Base-by-base conservation (phyloP, 2,329 filamentous ascomycete genomes). In the Aspergillus sclerotialis region DNA sequence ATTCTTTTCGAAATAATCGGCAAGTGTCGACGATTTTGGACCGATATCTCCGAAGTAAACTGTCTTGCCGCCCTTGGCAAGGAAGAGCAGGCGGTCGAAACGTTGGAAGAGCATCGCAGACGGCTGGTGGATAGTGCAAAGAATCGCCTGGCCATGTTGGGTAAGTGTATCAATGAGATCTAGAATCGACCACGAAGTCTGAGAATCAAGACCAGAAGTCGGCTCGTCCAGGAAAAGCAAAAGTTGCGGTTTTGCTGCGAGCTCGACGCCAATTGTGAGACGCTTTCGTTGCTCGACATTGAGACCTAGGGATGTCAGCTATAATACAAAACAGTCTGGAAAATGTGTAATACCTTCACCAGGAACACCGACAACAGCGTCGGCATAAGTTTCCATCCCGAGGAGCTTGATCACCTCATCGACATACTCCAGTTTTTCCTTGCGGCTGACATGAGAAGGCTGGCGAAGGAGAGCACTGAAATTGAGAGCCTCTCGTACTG, bases 41-140 rank as follows among this genome's bases (percentile, higher is more conserved):
- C 80, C 80, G 26, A 84, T 76, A 2, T 81, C 68, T 6, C 80
- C 80, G 54, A 83, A 83, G 49, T 84, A 84, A 1, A 83, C 77
- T 0, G 78, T 82, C 50, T 70, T 76, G 1, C 80, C 80, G 24
- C 80, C 80, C 36, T 66, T 70, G 7, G 77, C 76, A 3, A 84
- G 67, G 57, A 84, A 78, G 0, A 82, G 61, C 2, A 82, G 61
- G 1, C 72, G 70, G 40, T 82, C 79, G 34, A 82, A 95, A 38
- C 86, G 82, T 58, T 94, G 85, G 69, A 95, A 94, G 34, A 95
- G 73, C 74, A 94, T 88, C 21, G 89, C 88, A 10, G 86, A 93
- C n/a, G 90, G 90, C 61, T 96, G 90, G 60, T 96, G 90, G 41
- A 95, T 95, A 0, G 90, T 95, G 67, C 88, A 94, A n/a, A 95